Conservation (phyloP, 805 yeast species). For the Zygosaccharomyces pseudorouxii region DNA sequence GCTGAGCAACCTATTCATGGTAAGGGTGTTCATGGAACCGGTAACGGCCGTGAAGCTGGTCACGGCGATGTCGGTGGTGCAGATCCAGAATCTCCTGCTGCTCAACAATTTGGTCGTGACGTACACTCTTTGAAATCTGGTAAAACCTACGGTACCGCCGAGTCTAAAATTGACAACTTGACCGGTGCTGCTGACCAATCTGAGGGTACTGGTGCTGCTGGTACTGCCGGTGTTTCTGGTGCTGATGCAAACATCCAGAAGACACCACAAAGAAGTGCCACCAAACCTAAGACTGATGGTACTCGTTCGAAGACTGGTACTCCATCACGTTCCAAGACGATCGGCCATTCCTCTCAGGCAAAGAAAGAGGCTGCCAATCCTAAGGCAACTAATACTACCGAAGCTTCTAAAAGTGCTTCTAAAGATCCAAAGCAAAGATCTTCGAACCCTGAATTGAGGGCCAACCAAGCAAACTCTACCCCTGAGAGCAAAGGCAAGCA, state of each 20-base stretch:
- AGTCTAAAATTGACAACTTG: constrained; percentile 1
- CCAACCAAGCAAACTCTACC: constrained; percentile 1
- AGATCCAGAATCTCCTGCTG: constrained; percentile 7
- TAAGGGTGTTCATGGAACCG: not conserved
- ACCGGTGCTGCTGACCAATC: not conserved
- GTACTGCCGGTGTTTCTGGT: not conserved
- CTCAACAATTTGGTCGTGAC: constrained; percentile 17
- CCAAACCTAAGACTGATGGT: not conserved
- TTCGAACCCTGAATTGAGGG: constrained; percentile 3
- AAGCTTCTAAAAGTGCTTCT: not conserved
- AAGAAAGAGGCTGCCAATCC: constrained; percentile 3
- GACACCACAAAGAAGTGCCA: constrained; percentile 2
- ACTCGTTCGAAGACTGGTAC: not conserved
- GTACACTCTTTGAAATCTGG: constrained; percentile 10
- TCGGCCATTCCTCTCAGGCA: constrained; percentile 2
- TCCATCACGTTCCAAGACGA: constrained; percentile 5
- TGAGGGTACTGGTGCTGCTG: not conserved
- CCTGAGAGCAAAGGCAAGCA: constrained; percentile 16
- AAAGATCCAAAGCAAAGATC: constrained; percentile 8
- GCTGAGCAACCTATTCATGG: not conserved
- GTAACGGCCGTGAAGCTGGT: not conserved
- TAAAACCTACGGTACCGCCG: constrained; percentile 6
- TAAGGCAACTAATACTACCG: constrained; percentile 4
- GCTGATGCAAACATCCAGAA: not conserved
- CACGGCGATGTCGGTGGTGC: not conserved